These are phyloP conservation scores for Oidium heveae DNA, from an alignment of 2,329 filamentous ascomycete species.

Conservation along the genomic window DNA sequence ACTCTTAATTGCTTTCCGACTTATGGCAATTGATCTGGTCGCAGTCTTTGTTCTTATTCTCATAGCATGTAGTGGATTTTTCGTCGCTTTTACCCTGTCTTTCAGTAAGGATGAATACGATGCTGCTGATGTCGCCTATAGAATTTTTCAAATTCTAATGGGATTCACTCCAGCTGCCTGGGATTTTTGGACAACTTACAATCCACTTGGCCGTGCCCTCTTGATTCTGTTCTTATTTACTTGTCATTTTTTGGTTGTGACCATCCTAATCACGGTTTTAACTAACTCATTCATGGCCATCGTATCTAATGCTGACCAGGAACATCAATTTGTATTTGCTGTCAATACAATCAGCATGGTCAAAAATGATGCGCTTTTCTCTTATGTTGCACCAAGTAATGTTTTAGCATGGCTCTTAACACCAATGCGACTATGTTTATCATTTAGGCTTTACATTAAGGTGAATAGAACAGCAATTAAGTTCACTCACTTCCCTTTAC, in stretches of 20 bases:
- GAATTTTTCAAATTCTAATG: constrained; percentile 83
- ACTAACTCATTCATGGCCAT: constrained; percentile 94
- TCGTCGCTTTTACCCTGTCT: constrained; percentile 77
- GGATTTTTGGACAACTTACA: constrained; percentile 58
- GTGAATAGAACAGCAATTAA: constrained; percentile 86
- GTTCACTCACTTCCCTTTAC: constrained; percentile 61
- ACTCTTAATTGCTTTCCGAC: constrained; percentile 71
- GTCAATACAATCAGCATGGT: constrained; percentile 97
- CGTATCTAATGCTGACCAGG: constrained; percentile 76
- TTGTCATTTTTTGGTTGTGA: constrained; percentile 85
- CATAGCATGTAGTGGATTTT: constrained; percentile 81
- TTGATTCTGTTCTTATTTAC: constrained; percentile 73
- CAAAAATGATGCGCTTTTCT: constrained; percentile 91
- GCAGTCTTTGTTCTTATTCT: constrained; percentile 66
- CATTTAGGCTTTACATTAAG: constrained; percentile 57
- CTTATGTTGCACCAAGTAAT: constrained; percentile 77
- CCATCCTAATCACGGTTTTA: constrained; percentile 82
- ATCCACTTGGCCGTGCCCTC: constrained; percentile 49
- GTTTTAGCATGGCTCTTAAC: constrained; percentile 76
- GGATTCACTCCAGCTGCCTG: constrained; percentile 88
- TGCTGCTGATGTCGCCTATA: constrained; percentile 56
- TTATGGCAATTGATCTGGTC: constrained; percentile 77
- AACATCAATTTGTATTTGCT: constrained; percentile 80
- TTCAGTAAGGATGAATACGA: constrained; percentile 43
- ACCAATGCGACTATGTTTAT: constrained; percentile 56